Conservation (phyloP, 139 green algal genomes). For the Chlamydomonas urium region DNA sequence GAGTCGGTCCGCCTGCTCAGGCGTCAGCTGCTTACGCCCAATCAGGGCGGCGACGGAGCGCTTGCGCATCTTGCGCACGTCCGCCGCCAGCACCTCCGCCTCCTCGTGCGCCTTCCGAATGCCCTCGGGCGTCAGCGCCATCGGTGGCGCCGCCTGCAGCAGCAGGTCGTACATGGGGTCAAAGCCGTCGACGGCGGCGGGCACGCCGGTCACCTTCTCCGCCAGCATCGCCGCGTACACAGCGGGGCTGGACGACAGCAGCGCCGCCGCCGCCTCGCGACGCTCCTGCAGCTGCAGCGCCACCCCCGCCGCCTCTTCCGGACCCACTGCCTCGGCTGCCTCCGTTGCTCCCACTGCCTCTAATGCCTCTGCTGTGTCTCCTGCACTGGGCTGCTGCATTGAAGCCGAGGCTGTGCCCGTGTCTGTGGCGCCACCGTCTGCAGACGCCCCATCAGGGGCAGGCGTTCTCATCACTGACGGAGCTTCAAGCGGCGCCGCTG, state of each 20-base stretch:
- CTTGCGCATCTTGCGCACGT: slow-evolving; percentile 31
- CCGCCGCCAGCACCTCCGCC: slow-evolving; percentile 33
- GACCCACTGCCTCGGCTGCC: neutral
- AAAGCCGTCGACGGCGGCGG: slow-evolving; percentile 24
- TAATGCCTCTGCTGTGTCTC: too few species aligned
- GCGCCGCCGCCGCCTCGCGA: neutral
- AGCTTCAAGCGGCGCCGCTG: too few species aligned
- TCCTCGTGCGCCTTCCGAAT: slow-evolving; percentile 30
- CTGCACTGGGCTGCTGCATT: too few species aligned
- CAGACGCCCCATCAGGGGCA: too few species aligned
- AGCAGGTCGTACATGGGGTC: slow-evolving; percentile 33
- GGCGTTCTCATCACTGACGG: too few species aligned
- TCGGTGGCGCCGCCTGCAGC: slow-evolving; percentile 33
- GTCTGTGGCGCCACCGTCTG: too few species aligned
- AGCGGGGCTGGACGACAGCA: slow-evolving; percentile 13
- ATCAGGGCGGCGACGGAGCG: slow-evolving; percentile 40
- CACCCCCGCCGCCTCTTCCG: neutral
- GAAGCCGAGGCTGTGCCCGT: too few species aligned
- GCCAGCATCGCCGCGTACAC: slow-evolving; percentile 33
- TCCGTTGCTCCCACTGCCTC: too few species aligned
- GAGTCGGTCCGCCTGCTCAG: slow-evolving; percentile 41
- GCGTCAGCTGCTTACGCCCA: slow-evolving; percentile 30
- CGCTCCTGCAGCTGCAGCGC: neutral
- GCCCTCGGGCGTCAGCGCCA: slow-evolving; percentile 41
- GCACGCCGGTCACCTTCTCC: slow-evolving; percentile 31